These are phyloP conservation scores for Penicillium sp. DNA, from an alignment of 2,329 filamentous ascomycete genomes.

Conservation along the genomic window DNA sequence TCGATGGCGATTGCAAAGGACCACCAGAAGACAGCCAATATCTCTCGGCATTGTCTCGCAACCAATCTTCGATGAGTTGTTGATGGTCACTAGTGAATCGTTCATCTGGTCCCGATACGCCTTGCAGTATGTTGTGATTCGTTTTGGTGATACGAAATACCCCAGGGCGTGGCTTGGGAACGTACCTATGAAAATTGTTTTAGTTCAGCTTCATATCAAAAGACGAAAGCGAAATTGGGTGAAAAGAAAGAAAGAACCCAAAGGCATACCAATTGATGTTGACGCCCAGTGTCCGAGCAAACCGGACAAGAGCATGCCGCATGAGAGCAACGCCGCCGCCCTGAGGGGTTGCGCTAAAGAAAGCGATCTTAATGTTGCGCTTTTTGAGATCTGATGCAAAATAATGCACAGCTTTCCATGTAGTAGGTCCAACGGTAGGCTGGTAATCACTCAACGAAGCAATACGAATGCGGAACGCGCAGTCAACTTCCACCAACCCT, in stretches of 20 bases:
- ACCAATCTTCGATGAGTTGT: slow-evolving; percentile 65
- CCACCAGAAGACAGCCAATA: slow-evolving; percentile 70
- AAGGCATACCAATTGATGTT: slow-evolving; percentile 66
- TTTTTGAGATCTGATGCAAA: slow-evolving; percentile 61
- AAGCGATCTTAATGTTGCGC: slow-evolving; percentile 65
- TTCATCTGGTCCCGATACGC: slow-evolving; percentile 63
- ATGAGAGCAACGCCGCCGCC: slow-evolving; percentile 80
- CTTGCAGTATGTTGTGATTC: slow-evolving; percentile 84
- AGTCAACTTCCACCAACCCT: slow-evolving; percentile 68
- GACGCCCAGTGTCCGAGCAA: slow-evolving; percentile 62
- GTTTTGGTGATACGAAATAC: slow-evolving; percentile 83
- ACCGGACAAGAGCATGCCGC: slow-evolving; percentile 72
- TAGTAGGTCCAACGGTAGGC: slow-evolving; percentile 56
- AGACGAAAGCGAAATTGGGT: background rate
- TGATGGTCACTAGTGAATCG: slow-evolving; percentile 62
- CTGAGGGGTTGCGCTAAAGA: slow-evolving; percentile 76
- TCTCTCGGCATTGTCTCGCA: slow-evolving; percentile 65
- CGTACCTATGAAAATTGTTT: slow-evolving; percentile 45
- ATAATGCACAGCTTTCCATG: slow-evolving; percentile 63
- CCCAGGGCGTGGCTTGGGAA: slow-evolving; percentile 73
- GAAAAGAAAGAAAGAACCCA: background rate
- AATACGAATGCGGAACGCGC: slow-evolving; percentile 60
- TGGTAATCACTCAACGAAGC: slow-evolving; percentile 56
- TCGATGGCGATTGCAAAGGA: slow-evolving; percentile 59
- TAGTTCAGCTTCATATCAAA: background rate